Conservation (phyloP, 371 early-diverging fungal genomes). For the Mucor mucedo region DNA sequence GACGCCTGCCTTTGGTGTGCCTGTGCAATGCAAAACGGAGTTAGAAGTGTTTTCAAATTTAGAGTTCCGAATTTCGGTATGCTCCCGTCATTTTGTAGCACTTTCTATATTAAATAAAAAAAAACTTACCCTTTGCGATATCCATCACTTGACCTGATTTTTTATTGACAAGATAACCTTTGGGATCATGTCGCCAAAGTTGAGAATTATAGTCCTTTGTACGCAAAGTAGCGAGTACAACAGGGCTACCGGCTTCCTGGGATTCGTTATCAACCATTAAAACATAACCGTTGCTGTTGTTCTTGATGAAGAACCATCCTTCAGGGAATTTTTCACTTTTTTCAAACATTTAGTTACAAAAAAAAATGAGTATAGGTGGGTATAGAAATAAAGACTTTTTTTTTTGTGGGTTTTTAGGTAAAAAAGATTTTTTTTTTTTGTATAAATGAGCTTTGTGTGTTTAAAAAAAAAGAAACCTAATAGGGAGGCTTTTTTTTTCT, state of each 20-base stretch:
- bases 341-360: conserved; percentile 26
- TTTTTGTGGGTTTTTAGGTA: background rate
- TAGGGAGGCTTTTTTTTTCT: background rate
- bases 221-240: conserved; percentile 46
- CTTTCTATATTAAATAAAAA: background rate
- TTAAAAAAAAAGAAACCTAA: background rate
- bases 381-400: background rate
- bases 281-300: conserved; percentile 55
- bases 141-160: conserved; percentile 62
- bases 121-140: conserved; percentile 54
- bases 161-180: conserved; percentile 60
- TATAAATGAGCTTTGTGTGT: too few species aligned
- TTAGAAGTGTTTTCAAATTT: conserved; percentile 11
- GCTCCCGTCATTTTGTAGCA: conserved; percentile 17
- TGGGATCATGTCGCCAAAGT: conserved; percentile 60
- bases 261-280: conserved; percentile 48
- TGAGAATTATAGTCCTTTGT: conserved; percentile 46
- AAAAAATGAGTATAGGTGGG: conserved; percentile 1
- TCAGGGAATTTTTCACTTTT: conserved; percentile 48
- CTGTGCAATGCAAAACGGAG: conserved; percentile 31
- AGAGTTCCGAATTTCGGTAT: conserved; percentile 19
- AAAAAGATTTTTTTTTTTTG: background rate
- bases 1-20: conserved; percentile 51
- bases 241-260: conserved; percentile 34
- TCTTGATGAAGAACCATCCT: conserved; percentile 69